phyloP scores from a whole-genome alignment of 352 stramenopile species.

The Globisporangium iwayamae region DNA sequence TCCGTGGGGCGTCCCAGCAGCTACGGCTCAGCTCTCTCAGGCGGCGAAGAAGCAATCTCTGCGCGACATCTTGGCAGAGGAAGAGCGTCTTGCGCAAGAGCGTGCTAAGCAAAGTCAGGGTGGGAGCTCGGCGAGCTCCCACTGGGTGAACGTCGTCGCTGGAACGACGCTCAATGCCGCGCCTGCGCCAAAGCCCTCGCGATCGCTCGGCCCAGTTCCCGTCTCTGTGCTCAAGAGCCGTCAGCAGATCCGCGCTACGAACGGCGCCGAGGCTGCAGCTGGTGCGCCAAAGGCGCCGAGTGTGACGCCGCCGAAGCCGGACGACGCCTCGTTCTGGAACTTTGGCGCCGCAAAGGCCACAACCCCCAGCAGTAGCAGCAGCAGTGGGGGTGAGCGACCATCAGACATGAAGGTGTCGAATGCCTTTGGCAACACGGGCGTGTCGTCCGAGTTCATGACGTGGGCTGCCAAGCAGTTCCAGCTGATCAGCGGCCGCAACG shows the following conservation, averaged over 20 bases:
- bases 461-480: slow-evolving; percentile 83
- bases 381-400: slow-evolving; percentile 3
- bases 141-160: slow-evolving; percentile 84
- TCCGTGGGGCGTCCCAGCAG: slow-evolving; percentile 43
- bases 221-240: slow-evolving; percentile 79
- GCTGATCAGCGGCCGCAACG: slow-evolving; percentile 62
- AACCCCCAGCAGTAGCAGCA: background rate
- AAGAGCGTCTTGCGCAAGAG: slow-evolving; percentile 72
- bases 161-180: slow-evolving; percentile 44
- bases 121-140: slow-evolving; percentile 35
- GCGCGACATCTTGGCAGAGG: slow-evolving; percentile 78
- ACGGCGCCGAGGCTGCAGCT: slow-evolving; percentile 22
- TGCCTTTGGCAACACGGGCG: slow-evolving; percentile 44
- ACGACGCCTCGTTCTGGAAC: slow-evolving; percentile 85
- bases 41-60: slow-evolving; percentile 49
- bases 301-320: slow-evolving; percentile 36
- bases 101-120: slow-evolving; percentile 48
- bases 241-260: slow-evolving; percentile 45
- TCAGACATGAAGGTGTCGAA: slow-evolving; percentile 22
- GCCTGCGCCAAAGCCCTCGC: slow-evolving; percentile 47
- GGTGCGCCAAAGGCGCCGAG: slow-evolving; percentile 19
- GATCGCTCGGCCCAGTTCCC: slow-evolving; percentile 65
- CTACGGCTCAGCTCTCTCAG: slow-evolving; percentile 22
- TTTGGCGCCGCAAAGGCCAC: slow-evolving; percentile 52
- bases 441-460: slow-evolving; percentile 72